A percentile compares a stretch with the other conserved stretches of the same genome.
phyloP scores from a whole-genome alignment of 345 rosid species.

The Luvunga scandens region DNA sequence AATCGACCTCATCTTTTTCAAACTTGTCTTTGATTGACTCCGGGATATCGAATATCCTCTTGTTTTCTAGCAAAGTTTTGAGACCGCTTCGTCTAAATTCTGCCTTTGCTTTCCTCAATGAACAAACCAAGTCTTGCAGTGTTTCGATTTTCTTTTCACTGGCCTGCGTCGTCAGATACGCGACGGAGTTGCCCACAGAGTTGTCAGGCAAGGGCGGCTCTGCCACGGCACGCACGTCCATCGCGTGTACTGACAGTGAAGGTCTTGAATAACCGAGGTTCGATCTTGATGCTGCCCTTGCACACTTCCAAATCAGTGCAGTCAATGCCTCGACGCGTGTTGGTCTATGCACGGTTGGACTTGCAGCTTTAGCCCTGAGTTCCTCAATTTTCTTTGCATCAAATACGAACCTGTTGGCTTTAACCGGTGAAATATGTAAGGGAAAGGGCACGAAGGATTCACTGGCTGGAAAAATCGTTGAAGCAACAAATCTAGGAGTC shows the following conservation, averaged over 20 bases:
- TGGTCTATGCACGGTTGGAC: constrained; percentile 11
- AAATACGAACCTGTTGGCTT: constrained; percentile 14
- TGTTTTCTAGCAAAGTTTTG: neutral
- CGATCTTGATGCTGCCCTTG: constrained; percentile 6
- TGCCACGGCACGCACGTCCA: neutral
- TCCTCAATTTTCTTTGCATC: constrained; percentile 17
- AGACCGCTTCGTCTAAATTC: constrained; percentile 17
- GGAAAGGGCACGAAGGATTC: neutral
- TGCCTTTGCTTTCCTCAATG: constrained; percentile 22
- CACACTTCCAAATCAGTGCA: constrained; percentile 27
- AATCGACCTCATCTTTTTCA: constrained; percentile 20
- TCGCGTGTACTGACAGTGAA: neutral
- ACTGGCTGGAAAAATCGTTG: neutral
- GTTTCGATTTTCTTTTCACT: constrained; percentile 20
- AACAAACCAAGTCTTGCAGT: constrained; percentile 20
- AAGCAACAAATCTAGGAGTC: neutral
- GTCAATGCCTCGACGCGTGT: constrained; percentile 33
- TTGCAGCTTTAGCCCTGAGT: constrained; percentile 18
- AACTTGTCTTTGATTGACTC: constrained; percentile 16
- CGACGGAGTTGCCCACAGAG: constrained; percentile 9
- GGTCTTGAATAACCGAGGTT: neutral
- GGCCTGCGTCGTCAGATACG: constrained; percentile 18
- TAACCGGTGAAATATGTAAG: neutral
- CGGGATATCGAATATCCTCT: neutral
- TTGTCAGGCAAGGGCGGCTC: neutral